Evolutionary conservation across 805 yeast genomes (phyloP), one percentile per base, ranked within the genome.

Genomic region (Nakazawaea ernobii): DNA sequence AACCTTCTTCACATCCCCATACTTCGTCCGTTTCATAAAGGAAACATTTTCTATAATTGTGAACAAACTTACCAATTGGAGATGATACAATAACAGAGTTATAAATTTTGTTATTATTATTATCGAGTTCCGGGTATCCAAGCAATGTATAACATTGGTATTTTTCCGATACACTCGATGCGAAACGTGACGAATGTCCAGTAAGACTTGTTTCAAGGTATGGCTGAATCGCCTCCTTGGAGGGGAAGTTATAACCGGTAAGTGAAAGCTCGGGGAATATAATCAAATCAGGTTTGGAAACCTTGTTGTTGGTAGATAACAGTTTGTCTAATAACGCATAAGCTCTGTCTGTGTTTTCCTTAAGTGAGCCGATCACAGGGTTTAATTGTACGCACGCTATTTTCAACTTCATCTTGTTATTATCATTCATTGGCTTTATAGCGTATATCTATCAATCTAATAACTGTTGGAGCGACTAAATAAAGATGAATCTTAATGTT

Each of bases 241-340:
- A 61, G 28, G 62, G 59, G 64, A 84, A 91, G 57, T 83, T 84
- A 61, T 90, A 90, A 0, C 97, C 96, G 0, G 95, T 85, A 10
- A 91, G 65, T 0, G 95, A 89, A 43, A 90, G 65, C 57, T 90
- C 97, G 0, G 97, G 96, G 6, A 91, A 71, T 1, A 90, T 75
- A 7, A 90, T 61, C n/a, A 90, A 54, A 59, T 89, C 95, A 1
- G 81, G 77, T 6, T 61, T 59, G 5, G 24, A 20, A 5, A 20
- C 24, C 35, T 55, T 54, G 39, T 17, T 24, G 26, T 32, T 52
- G 48, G 36, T 58, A 55, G 30, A 47, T 50, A 62, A 60, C 39
- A 55, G 61, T 38, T 57, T 55, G 8, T 67, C 63, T 10, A 80
- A 52, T 5, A 82, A 54, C 2, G 52, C 46, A 42, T 68, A 54